These are phyloP conservation scores for Geranomyces variabilis DNA, from an alignment of 192 early-diverging fungal species.

Conservation along the genomic window DNA sequence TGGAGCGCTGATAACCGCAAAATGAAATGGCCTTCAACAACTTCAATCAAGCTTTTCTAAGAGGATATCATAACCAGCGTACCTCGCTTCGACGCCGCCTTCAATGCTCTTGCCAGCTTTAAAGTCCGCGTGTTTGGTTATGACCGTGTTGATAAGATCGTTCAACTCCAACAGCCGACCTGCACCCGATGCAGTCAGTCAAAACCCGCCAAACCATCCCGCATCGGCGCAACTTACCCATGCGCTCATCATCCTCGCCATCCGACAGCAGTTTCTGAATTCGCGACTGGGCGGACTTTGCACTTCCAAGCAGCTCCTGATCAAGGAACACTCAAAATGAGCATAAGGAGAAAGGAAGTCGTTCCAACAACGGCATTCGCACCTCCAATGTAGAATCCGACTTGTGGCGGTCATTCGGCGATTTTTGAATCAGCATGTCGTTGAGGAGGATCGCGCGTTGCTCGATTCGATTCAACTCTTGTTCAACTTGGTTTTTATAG, in stretches of 20 bases:
- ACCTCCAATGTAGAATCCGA: conserved; percentile 43
- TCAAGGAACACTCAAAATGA: not conserved
- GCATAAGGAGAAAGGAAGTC: no score
- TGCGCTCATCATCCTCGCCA: conserved; percentile 74
- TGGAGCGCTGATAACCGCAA: not conserved
- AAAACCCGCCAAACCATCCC: not conserved
- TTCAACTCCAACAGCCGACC: conserved; percentile 72
- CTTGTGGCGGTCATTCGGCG: conserved; percentile 48
- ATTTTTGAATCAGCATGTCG: conserved; percentile 77
- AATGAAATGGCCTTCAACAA: no score
- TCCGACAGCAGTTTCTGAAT: conserved; percentile 75
- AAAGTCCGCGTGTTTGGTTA: conserved; percentile 70
- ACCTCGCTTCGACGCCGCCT: conserved; percentile 16
- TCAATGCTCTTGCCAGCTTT: conserved; percentile 46
- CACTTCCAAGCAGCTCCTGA: conserved; percentile 68
- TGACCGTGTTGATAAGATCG: conserved; percentile 78
- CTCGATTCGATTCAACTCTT: conserved; percentile 82
- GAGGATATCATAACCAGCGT: not conserved
- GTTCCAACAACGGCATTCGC: not conserved
- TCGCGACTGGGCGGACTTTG: conserved; percentile 71
- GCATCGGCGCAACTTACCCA: conserved; percentile 53
- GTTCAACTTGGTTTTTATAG: conserved; percentile 81
- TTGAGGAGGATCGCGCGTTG: conserved; percentile 73
- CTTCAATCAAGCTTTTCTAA: no score
- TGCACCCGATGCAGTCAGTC: conserved; percentile 16